Evolutionary conservation across 345 rosid species (phyloP), one percentile per base, ranked within the genome.

Genomic region (Mallotus nudiflorus): DNA sequence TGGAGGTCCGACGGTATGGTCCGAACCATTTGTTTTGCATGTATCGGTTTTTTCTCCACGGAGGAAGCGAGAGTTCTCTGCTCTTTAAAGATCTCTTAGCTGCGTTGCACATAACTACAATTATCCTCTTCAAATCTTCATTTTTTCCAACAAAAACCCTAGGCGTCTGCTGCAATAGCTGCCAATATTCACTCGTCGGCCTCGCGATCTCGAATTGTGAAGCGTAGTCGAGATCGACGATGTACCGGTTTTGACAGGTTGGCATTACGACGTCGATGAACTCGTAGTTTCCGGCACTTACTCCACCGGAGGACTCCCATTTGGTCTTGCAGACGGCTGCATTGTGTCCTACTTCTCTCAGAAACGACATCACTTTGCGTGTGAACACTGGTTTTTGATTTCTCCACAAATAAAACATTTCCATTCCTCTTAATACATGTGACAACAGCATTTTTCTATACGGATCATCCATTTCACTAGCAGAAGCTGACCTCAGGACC

Each of bases 31-130:
- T 91, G 72, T 84, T 88, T 62, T 87, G 92, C 96, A 91, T 88
- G 82, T 89, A 89, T 25, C 96, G 89, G 70, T 91, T 87, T 68
- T 94, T 94, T 51, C 97, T 82, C 98, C 98, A 93, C 2, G 98
- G 98, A 28, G 98, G 95, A 37, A 91, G 69, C 12, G 88, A 79
- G 8, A 94, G 89, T 4, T 76, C 86, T 6, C 80, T 78, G 73
- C 82, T 82, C 77, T 77, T 91, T 28, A 94, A 68, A 57, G 98
- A 91, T 35, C 80, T 70, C 81, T 73, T 88, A 22, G 95, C 85
- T 7, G 89, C 91, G 66, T 88, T 88, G 64, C 88, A 70, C 72
- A 82, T 87, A 14, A 69, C 78, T 64, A 82, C 78, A 28, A 88
- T 80, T 35, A 90, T 77, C 74, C 59, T 75, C 85, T 87, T 89